phyloP scores from a whole-genome alignment of 2,329 filamentous ascomycete genomes.

The Xylaria sp. region DNA sequence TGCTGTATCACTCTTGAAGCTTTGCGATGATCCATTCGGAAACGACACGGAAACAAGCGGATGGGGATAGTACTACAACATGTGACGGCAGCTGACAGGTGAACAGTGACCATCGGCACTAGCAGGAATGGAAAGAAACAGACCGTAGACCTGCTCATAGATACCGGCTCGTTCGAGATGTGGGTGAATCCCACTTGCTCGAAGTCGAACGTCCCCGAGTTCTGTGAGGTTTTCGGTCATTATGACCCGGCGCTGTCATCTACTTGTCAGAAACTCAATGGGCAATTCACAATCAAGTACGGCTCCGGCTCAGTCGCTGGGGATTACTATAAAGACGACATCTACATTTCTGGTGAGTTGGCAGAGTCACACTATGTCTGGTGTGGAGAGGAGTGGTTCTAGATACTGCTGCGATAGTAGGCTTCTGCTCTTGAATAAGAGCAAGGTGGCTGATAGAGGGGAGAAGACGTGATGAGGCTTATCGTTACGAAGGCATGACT shows the following conservation, averaged over 20 bases:
- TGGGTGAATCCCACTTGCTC: slow-evolving; percentile 61
- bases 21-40: no score
- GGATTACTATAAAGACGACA: slow-evolving; percentile 52
- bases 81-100: slow-evolving; percentile 15
- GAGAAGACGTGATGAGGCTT: neutral
- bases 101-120: slow-evolving; percentile 50
- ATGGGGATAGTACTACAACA: neutral
- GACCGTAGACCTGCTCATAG: slow-evolving; percentile 53
- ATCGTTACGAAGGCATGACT: neutral
- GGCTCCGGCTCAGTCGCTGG: slow-evolving; percentile 49
- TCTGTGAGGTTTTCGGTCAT: slow-evolving; percentile 50
- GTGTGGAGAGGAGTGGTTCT: neutral
- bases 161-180: slow-evolving; percentile 60
- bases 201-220: slow-evolving; percentile 40
- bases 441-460: no score
- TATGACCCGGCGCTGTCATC: slow-evolving; percentile 52
- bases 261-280: slow-evolving; percentile 45
- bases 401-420: no score
- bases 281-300: slow-evolving; percentile 47
- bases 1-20: neutral
- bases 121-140: slow-evolving; percentile 46
- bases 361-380: neutral
- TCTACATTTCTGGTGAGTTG: slow-evolving; percentile 51
- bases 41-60: neutral
- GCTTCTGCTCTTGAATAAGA: no score